Base-by-base conservation (phyloP, 164 flowering plant species). In the Stephania japonica region DNA sequence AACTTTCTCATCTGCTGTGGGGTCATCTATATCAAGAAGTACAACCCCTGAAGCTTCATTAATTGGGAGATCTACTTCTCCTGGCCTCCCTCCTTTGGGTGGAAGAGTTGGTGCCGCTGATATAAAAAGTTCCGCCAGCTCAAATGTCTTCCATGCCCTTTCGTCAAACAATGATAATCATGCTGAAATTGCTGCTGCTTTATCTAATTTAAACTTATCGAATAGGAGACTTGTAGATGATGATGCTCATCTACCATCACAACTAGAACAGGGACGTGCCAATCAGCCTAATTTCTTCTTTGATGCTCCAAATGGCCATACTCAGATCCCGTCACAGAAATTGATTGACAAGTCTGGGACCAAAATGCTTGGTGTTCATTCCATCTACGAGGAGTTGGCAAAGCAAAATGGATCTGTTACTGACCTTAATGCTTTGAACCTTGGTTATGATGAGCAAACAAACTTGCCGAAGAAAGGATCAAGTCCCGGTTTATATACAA, bases 1-100 rank as follows among this genome's bases (percentile, higher is more conserved):
- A 70, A 79, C 86, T 42, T 86, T 86, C 75, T 80, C 85, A 63
- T 75, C 90, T 77, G 81, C 80, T 47, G 75, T 84, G 71, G 86
- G 84, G 71, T 80, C 89, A 70, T 83, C 97, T 70, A 67, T 87
- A 64, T 81, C 91, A 63, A 87, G 89, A 77, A 86, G 84, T 76
- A 80, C 82, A 75, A 88, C 90, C 26, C 89, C 92, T 80, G 93
- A 91, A 73, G 75, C 84, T 68, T 85, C 86, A 66, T 59, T 84
- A 63, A 75, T 70, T 76, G 88, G 85, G 68, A 82, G 87, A 74
- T 74, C 88, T 26, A 67, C 80, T 38, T 78, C 81, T 68, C 76
- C 83, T 65, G 75, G 84, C 69, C 86, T 86, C 49, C 89, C 88
- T 71, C 89, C 87, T 32, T 76, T 87, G 24, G 86, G 86, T 43